Percentiles rank a stretch among this genome's conserved stretches.
Conservation (phyloP, 2,329 filamentous ascomycete genomes). For the Ambrosiella xylebori region DNA sequence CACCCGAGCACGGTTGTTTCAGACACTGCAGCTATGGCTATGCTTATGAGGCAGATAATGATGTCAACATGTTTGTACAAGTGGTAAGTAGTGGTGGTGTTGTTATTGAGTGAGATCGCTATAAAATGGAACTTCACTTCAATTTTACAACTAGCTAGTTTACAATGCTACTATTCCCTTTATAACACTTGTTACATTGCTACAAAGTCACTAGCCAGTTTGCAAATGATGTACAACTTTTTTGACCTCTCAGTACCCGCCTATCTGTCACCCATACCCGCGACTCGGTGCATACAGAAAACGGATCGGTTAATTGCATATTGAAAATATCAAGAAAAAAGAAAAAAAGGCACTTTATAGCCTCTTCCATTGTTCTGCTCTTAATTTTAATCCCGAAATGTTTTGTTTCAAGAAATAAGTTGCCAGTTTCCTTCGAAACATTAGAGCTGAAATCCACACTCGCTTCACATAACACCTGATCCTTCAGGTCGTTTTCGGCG, state of each 20-base stretch:
- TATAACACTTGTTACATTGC: too few relatives aligned
- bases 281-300: neutral
- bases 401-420: neutral
- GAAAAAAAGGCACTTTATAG: neutral
- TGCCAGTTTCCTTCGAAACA: neutral
- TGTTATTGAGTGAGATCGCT: neutral
- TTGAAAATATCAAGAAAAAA: neutral
- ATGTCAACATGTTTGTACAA: neutral
- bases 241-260: too few relatives aligned
- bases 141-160: neutral
- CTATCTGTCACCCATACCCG: neutral
- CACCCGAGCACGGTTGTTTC: neutral
- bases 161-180: too few relatives aligned
- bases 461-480: neutral
- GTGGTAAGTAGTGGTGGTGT: neutral
- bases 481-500: neutral
- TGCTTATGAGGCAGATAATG: neutral
- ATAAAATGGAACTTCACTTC: neutral
- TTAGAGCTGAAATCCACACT: neutral
- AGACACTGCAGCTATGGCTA: neutral
- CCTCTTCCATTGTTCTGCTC: neutral
- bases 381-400: neutral
- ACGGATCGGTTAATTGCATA: neutral
- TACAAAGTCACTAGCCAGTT: too few relatives aligned
- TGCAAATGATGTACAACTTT: too few relatives aligned